Evolutionary conservation across 768 basidiomycete genomes (phyloP), one percentile per base, ranked within the genome.

Genomic region (Strobilomyces confusus): DNA sequence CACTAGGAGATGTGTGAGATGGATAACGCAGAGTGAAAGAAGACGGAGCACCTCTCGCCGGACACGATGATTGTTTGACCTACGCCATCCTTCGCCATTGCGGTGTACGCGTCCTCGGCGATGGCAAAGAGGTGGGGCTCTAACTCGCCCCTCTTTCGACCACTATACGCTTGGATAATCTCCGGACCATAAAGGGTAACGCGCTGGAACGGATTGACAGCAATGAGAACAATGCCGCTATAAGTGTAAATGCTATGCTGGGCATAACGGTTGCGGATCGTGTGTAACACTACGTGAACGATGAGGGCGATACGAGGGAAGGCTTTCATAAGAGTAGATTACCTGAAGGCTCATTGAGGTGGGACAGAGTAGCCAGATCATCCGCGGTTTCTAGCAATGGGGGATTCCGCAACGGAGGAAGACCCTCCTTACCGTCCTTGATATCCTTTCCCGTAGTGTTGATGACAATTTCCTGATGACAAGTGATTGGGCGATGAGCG

Each of bases 21-120:
- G 41, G 49, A 49, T 19, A 30, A 37, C 48, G 49, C 26, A 19
- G 37, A 51, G 15, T 2, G 45, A 30, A 42, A 42, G 33, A 42
- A 51, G 38, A 15, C 32, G 44, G 71, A 78, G 58, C 64, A 95
- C 92, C 91, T 94, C 75, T 99, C 97, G 61, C 97, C 97, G 32
- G 90, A 93, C 55, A 99, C 97, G 59, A 99, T 97, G 66, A 99
- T 98, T 5, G 97, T 99, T 73, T 99, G 97, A 57, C 98, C 95
- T 73, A 87, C 84, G 55, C 90, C 82, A 63, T 98, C 87, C 69
- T 87, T 87, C 57, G 91, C 82, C 97, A 98, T 98, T 51, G 92
- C 91, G 13, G 94, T 95, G 69, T 98, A 92, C 56, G 97, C 97
- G 76, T 98, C 97, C 72, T 99, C 97, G 11, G 97, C 97, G 61